Base-by-base conservation (phyloP, 129 eudicot genomes). In the Deinandra increscens region DNA sequence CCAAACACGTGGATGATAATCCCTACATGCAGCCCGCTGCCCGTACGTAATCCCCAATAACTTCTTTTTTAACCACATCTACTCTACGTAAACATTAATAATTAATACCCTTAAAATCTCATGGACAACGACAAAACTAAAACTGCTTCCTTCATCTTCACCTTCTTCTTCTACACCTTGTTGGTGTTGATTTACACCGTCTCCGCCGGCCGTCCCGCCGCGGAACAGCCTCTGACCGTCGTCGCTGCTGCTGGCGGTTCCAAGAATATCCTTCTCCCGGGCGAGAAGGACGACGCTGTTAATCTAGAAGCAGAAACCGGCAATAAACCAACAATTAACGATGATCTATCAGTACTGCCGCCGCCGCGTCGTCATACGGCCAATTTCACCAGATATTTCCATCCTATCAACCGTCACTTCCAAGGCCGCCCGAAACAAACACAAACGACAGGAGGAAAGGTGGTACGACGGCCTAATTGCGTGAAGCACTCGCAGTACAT, bases 361-460 rank as follows among this genome's bases (percentile, higher is more conserved):
- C n/a, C n/a, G n/a, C 74, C 36, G 20, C 79, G 18, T n/a, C n/a
- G n/a, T n/a, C n/a, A n/a, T 13, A 36, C 77, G 49, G n/a, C n/a
- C n/a, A 78, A 69, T 20, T 65, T 68, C 45, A 46, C 83, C 7
- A 78, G 74, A 39, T n/a, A n/a, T n/a, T 81, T 87, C 43, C 83
- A 49, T 53, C 84, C 84, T 2, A 67, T 79, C 56, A 83, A 86
- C 66, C 86, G 83, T 46, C 93, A 78, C 33, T 83, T 75, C 67
- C 71, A 20, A 0, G 67, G 48, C 1, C 64, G 79, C 50, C 1
- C 64, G 76, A 59, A 55, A 14, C 67, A 11, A 41, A 13, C 34
- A 10, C 23, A 37, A 9, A 36, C 15, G n/a, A 17, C 76, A n/a
- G n/a, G n/a, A n/a, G n/a, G n/a, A n/a, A n/a, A n/a, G n/a, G n/a